These are phyloP conservation scores for Penicillium verhagenii DNA, from an alignment of 495 filamentous ascomycete species.

Conservation along the genomic window DNA sequence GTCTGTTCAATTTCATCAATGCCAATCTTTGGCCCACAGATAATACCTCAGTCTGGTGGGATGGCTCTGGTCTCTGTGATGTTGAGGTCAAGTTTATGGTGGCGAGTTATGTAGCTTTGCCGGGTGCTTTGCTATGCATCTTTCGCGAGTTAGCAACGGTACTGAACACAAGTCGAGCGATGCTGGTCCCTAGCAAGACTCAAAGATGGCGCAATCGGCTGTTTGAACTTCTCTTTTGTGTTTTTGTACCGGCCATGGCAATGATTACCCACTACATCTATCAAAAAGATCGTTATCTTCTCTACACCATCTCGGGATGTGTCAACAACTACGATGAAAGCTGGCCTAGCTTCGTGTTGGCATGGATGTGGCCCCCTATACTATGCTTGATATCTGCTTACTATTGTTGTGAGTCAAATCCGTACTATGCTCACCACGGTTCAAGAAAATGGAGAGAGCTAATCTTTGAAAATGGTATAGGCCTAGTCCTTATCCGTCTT, in stretches of 20 bases:
- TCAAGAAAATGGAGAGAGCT: too few relatives aligned
- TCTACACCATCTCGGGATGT: slow-evolving; percentile 76
- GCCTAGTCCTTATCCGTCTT: slow-evolving; percentile 65
- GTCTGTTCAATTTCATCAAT: slow-evolving; percentile 71
- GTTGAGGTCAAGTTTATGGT: slow-evolving; percentile 70
- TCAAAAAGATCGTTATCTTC: slow-evolving; percentile 66
- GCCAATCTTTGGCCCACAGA: slow-evolving; percentile 78
- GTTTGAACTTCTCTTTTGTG: slow-evolving; percentile 67
- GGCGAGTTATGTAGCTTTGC: slow-evolving; percentile 60
- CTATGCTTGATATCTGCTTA: slow-evolving; percentile 61
- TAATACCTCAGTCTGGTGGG: slow-evolving; percentile 65
- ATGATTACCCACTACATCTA: slow-evolving; percentile 68
- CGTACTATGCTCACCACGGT: background rate
- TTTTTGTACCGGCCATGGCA: slow-evolving; percentile 62
- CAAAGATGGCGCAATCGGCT: slow-evolving; percentile 53
- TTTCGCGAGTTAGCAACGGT: slow-evolving; percentile 70
- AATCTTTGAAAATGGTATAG: slow-evolving; percentile 28
- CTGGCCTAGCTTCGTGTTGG: slow-evolving; percentile 68
- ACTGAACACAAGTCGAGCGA: slow-evolving; percentile 62
- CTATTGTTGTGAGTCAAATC: slow-evolving; percentile 68
- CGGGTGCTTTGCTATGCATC: slow-evolving; percentile 63
- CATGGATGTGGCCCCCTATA: slow-evolving; percentile 64
- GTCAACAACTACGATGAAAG: slow-evolving; percentile 59
- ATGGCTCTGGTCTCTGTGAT: slow-evolving; percentile 78
- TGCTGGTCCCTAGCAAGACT: slow-evolving; percentile 49